Evolutionary conservation across 345 rosid genomes (phyloP).

Genomic region (Lumnitzera littorea): DNA sequence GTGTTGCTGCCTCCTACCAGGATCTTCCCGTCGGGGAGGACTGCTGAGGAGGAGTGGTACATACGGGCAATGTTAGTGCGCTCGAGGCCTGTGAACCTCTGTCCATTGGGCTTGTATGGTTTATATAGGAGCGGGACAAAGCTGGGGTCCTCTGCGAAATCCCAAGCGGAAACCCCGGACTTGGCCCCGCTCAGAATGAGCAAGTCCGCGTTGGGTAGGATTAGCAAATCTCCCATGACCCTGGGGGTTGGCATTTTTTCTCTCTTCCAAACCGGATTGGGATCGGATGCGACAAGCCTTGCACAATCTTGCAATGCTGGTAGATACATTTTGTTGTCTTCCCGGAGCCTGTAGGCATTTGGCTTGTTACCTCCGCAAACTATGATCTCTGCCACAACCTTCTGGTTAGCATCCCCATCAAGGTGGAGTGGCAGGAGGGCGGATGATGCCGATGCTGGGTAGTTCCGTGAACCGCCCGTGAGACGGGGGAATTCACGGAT

Average conservation of each 20-base stretch:
- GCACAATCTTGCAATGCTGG: constrained; percentile 50
- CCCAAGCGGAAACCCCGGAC: constrained; percentile 64
- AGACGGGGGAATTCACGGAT: constrained; percentile 60
- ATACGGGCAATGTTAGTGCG: constrained; percentile 25
- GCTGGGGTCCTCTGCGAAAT: constrained; percentile 57
- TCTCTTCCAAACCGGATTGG: constrained; percentile 44
- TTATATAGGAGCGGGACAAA: constrained; percentile 42
- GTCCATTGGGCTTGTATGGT: constrained; percentile 9
- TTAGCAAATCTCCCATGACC: constrained; percentile 61
- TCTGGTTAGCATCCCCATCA: background rate
- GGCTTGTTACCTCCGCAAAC: constrained; percentile 37
- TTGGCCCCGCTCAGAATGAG: constrained; percentile 68
- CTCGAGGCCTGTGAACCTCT: constrained; percentile 17
- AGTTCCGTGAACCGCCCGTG: constrained; percentile 67
- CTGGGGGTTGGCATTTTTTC: constrained; percentile 66
- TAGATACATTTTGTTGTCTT: constrained; percentile 13
- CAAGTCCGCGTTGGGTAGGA: constrained; percentile 68
- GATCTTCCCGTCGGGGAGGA: constrained; percentile 32
- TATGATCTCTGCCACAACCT: constrained; percentile 24
- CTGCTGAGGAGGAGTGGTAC: constrained; percentile 31
- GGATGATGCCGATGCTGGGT: constrained; percentile 67
- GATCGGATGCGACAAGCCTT: constrained; percentile 38
- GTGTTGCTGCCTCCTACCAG: constrained; percentile 46
- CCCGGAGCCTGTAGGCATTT: constrained; percentile 28
- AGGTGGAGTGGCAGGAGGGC: constrained; percentile 47